A percentile compares a stretch with the other conserved stretches of the same genome.
Conservation (phyloP, 2,329 filamentous ascomycete genomes). For the Colletotrichum endophyticum region DNA sequence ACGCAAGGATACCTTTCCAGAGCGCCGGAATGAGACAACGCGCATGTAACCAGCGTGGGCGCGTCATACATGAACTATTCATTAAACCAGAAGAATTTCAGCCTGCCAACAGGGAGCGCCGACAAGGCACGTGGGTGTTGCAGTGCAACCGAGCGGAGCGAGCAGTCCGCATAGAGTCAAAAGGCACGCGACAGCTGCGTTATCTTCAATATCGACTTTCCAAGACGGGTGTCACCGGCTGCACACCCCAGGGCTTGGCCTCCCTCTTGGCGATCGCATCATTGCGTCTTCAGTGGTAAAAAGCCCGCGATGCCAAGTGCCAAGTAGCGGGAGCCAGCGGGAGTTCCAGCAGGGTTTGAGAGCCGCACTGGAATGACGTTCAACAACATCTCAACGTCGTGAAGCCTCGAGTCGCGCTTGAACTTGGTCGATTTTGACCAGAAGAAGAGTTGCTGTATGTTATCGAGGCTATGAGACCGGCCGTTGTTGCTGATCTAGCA, state of each 20-base stretch:
- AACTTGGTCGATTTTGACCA: not conserved
- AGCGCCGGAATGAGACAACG: not conserved
- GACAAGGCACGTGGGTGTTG: not conserved
- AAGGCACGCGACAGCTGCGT: conserved; percentile 14
- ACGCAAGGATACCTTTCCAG: not conserved
- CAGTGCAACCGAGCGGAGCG: not conserved
- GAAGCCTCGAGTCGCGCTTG: not conserved
- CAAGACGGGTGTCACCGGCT: not conserved
- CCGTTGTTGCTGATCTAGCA: not conserved
- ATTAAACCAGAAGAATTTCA: not conserved
- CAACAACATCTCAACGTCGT: not conserved
- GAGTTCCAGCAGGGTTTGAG: not conserved
- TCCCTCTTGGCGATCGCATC: conserved; percentile 6
- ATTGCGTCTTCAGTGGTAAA: not conserved
- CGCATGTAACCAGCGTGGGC: not conserved
- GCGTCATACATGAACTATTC: not conserved
- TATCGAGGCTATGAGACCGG: not conserved
- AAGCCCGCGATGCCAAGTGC: conserved; percentile 11
- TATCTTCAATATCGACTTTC: not conserved
- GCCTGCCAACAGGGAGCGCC: conserved; percentile 2
- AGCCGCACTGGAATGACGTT: conserved; percentile 4
- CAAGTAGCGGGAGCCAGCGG: conserved; percentile 16
- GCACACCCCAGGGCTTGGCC: not conserved
- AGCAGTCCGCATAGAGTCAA: not conserved
- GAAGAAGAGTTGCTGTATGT: not conserved